Base-by-base conservation (phyloP, 352 stramenopile genomes). In the Phytophthora podocarpi region DNA sequence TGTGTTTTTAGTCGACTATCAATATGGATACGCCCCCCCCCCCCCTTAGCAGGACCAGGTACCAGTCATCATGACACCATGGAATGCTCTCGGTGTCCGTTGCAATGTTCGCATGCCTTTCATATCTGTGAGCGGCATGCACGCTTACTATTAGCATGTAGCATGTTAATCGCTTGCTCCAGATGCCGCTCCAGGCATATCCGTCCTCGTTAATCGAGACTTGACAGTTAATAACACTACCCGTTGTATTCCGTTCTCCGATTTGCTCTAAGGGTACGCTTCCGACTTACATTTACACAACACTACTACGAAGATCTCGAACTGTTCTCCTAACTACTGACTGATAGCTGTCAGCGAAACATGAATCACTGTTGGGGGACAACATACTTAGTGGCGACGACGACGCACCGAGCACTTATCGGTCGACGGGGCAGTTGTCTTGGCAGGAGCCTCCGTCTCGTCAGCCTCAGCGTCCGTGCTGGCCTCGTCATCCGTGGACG, bases 361-460 rank as follows among this genome's bases (percentile, higher is more conserved):
- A 67, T 40, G 48, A 36, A 51, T 30, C 13, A 11, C 20, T 48
- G n/a, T 5, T 41, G 31, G 3, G 18, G 46, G 8, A 24, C 37
- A 50, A 26, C 11, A 50, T 39, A 60, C 32, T 63, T 70, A 74
- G 20, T 64, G 30, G 30, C 62, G 65, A 23, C 61, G 70, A 46
- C 67, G 66, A 59, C 55, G 55, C 34, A 64, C 55, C 23, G 45
- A 64, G 49, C 70, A 78, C 70, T 78, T 76, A 39, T 70, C 64
- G 23, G 28, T 42, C 12, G 51, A 41, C 13, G 64, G 31, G 28
- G 58, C 50, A n/a, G 43, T 31, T 20, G 58, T 56, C 21, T 42
- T 39, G 12, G 31, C 35, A 10, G 48, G 51, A 15, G 42, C 60
- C n/a, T 71, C 54, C 1, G 37, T 67, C 4, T 23, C 26, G 4